Evolutionary conservation across 148 eudicot genomes (phyloP).

Genomic region (Chenopodium album): DNA sequence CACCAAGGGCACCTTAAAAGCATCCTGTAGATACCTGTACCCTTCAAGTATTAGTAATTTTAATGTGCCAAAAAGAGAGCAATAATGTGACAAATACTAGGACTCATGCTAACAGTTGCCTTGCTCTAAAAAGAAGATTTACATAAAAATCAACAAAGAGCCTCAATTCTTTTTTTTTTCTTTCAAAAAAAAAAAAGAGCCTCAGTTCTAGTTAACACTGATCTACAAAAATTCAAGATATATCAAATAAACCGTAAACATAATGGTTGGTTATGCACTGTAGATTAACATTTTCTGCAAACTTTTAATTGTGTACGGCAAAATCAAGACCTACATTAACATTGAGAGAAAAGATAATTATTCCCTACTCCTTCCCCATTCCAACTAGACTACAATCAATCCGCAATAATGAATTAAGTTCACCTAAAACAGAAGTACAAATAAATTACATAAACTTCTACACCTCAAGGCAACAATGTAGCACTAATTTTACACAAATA

Average conservation of each 20-base stretch:
- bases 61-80: neutral
- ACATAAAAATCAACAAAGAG: neutral
- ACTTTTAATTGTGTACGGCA: neutral
- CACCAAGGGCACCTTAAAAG: constrained; percentile 94
- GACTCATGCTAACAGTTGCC: neutral
- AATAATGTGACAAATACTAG: neutral
- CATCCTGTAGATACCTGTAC: constrained; percentile 94
- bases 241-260: too few species aligned
- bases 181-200: too few species aligned
- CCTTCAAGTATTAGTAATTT: constrained; percentile 27
- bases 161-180: neutral
- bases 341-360: neutral
- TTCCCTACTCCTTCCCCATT: neutral
- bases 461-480: too few species aligned
- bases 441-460: too few species aligned
- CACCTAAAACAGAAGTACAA: neutral
- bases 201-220: neutral
- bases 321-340: neutral
- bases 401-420: neutral
- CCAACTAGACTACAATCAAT: neutral
- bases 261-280: neutral
- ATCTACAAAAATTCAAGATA: neutral
- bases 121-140: neutral
- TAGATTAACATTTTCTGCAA: neutral
- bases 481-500: too few species aligned